Conservation (phyloP, 2,329 filamentous ascomycete species). For the Clonostachys chloroleuca region DNA sequence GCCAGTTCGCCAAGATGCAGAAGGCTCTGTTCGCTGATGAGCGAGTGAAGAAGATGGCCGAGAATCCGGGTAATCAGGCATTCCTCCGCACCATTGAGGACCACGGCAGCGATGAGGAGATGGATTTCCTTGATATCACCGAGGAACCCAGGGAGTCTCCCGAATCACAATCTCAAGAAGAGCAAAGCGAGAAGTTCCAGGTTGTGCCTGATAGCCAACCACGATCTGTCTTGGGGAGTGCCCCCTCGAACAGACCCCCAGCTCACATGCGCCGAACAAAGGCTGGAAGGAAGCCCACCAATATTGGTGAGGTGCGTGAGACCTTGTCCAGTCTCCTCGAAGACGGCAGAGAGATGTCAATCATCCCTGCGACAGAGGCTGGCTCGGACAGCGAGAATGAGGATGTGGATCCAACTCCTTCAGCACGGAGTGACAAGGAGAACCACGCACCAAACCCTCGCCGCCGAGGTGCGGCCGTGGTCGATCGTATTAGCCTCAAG, state of each 20-base stretch:
- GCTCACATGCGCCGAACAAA: conserved; percentile 60
- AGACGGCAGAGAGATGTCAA: conserved; percentile 43
- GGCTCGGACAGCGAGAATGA: conserved; percentile 27
- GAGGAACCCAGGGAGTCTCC: conserved; percentile 23
- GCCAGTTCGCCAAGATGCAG: conserved; percentile 87
- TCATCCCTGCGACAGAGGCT: conserved; percentile 38
- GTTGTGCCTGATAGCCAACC: conserved; percentile 50
- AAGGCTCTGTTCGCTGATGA: conserved; percentile 85
- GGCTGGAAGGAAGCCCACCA: conserved; percentile 63
- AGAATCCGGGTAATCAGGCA: conserved; percentile 83
- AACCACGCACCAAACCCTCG: conserved; percentile 31
- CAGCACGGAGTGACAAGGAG: conserved; percentile 41
- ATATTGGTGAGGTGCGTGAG: conserved; percentile 76
- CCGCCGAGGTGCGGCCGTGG: conserved; percentile 39
- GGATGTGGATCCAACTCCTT: conserved; percentile 29
- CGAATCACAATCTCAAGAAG: conserved; percentile 24
- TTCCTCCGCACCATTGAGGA: conserved; percentile 91
- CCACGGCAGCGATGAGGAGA: conserved; percentile 68
- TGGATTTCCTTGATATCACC: conserved; percentile 60
- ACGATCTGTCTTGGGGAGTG: conserved; percentile 26
- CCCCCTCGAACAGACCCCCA: conserved; percentile 43
- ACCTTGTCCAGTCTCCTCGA: conserved; percentile 82
- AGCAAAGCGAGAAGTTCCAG: conserved; percentile 18
- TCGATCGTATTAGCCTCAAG: conserved; percentile 72
- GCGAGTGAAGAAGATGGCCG: conserved; percentile 83